Base-by-base conservation (phyloP, 2,329 filamentous ascomycete genomes). In the Xylariaceae sp. region DNA sequence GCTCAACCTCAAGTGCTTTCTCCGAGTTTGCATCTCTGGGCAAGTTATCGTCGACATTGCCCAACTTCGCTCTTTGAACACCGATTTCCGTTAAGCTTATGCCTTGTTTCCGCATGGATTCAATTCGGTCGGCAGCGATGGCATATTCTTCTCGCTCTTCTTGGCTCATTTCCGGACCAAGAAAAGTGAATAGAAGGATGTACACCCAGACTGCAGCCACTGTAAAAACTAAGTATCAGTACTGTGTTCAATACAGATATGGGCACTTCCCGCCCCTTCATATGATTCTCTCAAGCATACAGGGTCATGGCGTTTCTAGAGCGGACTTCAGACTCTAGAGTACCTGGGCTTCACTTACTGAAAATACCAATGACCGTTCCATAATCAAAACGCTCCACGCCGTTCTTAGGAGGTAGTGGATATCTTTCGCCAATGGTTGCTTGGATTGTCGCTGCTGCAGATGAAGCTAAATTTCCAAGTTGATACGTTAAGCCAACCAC, bases 91-190 rank as follows among this genome's bases (percentile, higher is more conserved):
- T 33, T 16, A 57, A 42, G 28, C 47, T 60, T 31, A 53, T 38
- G 5, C 56, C 56, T 28, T 57, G 49, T 50, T 55, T 59, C 16
- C 56, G 52, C 56, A 59, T 50, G 11, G n/a, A 51, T 33, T 59
- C 56, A 18, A 57, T 53, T 14, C 55, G 42, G 14, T 57, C 45
- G 7, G 54, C 48, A 6, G 43, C 45, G 13, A 51, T 47, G 4
- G 14, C 47, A 19, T 55, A 53, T 42, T 50, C 56, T 4, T 28
- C 51, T 52, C 34, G 51, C 36, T 57, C 66, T 28, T 55, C 58
- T 14, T 56, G 60, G 12, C 51, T 68, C 47, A 60, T 59, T 36
- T 60, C 57, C 3, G 57, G 57, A 5, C 57, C 57, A 3, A 59
- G 11, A n/a, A 59, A 45, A 16, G 55, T 45, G 16, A 57, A 53